Conservation (phyloP, 1,284 basidiomycete genomes). For the Malassezia equina region DNA sequence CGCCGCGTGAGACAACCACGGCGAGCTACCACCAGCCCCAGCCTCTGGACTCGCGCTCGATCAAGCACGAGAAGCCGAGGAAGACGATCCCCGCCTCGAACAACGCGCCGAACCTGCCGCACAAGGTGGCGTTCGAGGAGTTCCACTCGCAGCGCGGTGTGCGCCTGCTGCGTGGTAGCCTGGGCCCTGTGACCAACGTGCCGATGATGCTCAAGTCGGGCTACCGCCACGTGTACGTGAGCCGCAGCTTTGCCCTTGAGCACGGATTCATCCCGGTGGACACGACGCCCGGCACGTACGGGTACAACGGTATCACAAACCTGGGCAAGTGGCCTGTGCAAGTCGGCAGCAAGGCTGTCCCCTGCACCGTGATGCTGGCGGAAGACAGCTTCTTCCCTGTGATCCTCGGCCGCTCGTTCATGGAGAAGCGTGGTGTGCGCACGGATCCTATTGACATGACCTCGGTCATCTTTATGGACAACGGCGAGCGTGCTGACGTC, state of each 20-base stretch:
- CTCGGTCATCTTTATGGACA: constrained; percentile 76
- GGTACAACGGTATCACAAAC: constrained; percentile 63
- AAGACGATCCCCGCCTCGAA: constrained; percentile 29
- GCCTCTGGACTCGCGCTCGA: constrained; percentile 15
- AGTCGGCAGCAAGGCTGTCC: constrained; percentile 52
- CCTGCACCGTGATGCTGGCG: constrained; percentile 58
- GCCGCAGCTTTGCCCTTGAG: constrained; percentile 77
- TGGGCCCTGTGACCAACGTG: constrained; percentile 71
- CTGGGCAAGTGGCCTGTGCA: constrained; percentile 50
- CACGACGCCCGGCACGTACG: constrained; percentile 58
- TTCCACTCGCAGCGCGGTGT: constrained; percentile 58
- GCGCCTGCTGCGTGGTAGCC: constrained; percentile 76
- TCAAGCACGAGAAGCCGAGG: constrained; percentile 34
- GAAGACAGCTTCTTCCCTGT: constrained; percentile 96
- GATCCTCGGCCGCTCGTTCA: constrained; percentile 83
- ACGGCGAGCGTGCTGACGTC: constrained; percentile 61
- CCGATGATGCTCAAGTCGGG: constrained; percentile 80
- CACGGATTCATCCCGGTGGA: constrained; percentile 81
- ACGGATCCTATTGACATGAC: constrained; percentile 61
- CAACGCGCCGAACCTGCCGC: constrained; percentile 21
- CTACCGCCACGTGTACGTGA: constrained; percentile 88
- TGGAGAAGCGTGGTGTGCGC: constrained; percentile 75
- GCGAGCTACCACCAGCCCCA: constrained; percentile 32
- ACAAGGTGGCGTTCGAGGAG: constrained; percentile 48
- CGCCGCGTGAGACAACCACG: constrained; percentile 32